Base-by-base conservation (phyloP, 768 basidiomycete species). In the Multifurca ochricompacta region DNA sequence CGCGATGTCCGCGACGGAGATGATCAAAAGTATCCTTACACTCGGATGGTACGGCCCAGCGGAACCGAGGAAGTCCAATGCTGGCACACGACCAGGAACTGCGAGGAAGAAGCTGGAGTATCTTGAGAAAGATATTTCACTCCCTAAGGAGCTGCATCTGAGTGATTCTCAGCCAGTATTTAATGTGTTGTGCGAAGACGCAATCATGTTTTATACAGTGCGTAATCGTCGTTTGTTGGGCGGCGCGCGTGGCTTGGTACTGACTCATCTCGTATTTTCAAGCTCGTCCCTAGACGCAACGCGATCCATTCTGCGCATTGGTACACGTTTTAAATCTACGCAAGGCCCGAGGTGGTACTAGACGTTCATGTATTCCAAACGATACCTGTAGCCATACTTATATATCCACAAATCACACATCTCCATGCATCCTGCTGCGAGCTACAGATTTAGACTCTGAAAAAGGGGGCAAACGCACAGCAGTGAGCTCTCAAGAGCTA, bases 391-490 rank as follows among this genome's bases (percentile, higher is more conserved):
- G 8, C 3, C 4, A 28, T 9, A 23, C 47, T 21, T 40, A 40
- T 11, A 37, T 9, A 11, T 18, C 36, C 39, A 19, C 10, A 37
- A n/a, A 37, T 10, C 6, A 7, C 10, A 14, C 3, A 1, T n/a
- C 14, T 18, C 36, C 1, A 2, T 37, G n/a, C 4, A 37, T 37
- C 5, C 4, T n/a, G 19, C 36, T n/a, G 30, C 5, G 2, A 36
- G 36, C 43, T 28, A 56, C 43, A 56, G 4, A 14, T 54, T 35
- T 42, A 56, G 10, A 30, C 54, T 50, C 54, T 56, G 48, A 9
- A 10, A 23, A 31, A 14, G 34, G 4, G 1, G 28, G 21, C n/a
- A 37, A 37, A 10, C 14, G 9, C 3, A 42, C 4, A 23, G 50
- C 23, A 55, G 35, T n/a, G n/a, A n/a, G 23, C 3, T 14, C 23